A percentile compares a stretch with the other conserved stretches of the same genome.
Evolutionary conservation across 352 stramenopile genomes (phyloP).

Genomic region (Phytophthora podocarpi): DNA sequence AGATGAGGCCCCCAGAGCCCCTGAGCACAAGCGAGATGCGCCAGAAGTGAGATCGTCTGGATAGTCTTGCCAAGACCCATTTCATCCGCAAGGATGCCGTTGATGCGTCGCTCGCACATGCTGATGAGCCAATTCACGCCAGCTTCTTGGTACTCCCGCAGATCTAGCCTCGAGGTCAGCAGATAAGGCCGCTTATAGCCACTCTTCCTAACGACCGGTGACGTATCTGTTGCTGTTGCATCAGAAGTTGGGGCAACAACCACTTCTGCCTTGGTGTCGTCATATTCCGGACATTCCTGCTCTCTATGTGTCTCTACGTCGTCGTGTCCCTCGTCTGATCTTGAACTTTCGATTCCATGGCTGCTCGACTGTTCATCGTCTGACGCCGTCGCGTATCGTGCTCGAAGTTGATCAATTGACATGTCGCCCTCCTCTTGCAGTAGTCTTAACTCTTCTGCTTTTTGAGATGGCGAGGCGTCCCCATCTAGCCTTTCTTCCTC

Average conservation of each 20-base stretch:
- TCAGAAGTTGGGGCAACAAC: not conserved
- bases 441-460: slow-evolving; percentile 85
- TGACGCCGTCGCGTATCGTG: slow-evolving; percentile 43
- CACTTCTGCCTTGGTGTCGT: slow-evolving; percentile 2
- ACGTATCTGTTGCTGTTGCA: not conserved
- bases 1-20: slow-evolving; percentile 98
- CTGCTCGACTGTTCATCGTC: slow-evolving; percentile 11
- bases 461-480: slow-evolving; percentile 44
- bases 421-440: slow-evolving; percentile 93
- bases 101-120: slow-evolving; percentile 96
- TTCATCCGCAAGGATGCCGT: slow-evolving; percentile 99
- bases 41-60: slow-evolving; percentile 98
- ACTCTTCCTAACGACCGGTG: slow-evolving; percentile 11
- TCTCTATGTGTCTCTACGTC: slow-evolving; percentile 5
- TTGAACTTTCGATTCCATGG: not conserved
- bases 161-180: slow-evolving; percentile 62
- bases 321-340: slow-evolving; percentile 5
- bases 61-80: slow-evolving; percentile 97
- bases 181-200: slow-evolving; percentile 73
- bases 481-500: slow-evolving; percentile 69
- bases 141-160: slow-evolving; percentile 82
- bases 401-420: slow-evolving; percentile 87
- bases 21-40: slow-evolving; percentile 91
- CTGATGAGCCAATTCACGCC: slow-evolving; percentile 98
- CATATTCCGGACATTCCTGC: not conserved